Evolutionary conservation across 495 filamentous ascomycete genomes (phyloP).

Genomic region (Amorphotheca resinae): DNA sequence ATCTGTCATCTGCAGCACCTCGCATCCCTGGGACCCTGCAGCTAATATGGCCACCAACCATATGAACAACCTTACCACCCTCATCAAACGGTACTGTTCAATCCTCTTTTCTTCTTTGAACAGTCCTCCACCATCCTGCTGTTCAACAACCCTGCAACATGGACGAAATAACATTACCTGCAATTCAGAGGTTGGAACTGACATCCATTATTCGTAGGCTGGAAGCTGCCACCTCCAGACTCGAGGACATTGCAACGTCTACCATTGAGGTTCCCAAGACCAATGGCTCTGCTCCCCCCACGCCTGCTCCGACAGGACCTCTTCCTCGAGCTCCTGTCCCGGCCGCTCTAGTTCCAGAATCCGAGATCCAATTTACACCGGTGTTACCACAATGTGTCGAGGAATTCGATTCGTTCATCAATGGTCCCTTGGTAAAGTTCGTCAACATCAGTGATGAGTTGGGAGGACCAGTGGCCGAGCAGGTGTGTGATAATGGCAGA

Average conservation of each 20-base stretch:
- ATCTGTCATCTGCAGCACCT: not conserved
- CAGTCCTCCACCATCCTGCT: slow-evolving; percentile 1
- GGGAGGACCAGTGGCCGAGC: slow-evolving; percentile 66
- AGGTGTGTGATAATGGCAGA: slow-evolving; percentile 26
- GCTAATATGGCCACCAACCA: slow-evolving; percentile 43
- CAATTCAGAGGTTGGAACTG: slow-evolving; percentile 24
- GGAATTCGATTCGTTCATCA: slow-evolving; percentile 75
- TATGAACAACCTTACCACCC: slow-evolving; percentile 92
- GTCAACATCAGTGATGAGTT: slow-evolving; percentile 65
- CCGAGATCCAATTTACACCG: slow-evolving; percentile 37
- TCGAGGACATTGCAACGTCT: slow-evolving; percentile 87
- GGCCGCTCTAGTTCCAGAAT: slow-evolving; percentile 22
- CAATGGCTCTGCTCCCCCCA: slow-evolving; percentile 20
- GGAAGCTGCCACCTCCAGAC: slow-evolving; percentile 88
- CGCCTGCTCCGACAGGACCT: slow-evolving; percentile 25
- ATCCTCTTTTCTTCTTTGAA: slow-evolving; percentile 5
- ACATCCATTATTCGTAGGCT: slow-evolving; percentile 52
- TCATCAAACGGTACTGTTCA: slow-evolving; percentile 82
- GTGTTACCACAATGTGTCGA: slow-evolving; percentile 64
- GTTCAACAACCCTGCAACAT: slow-evolving; percentile 11
- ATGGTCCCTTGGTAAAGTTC: slow-evolving; percentile 61
- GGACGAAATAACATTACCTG: slow-evolving; percentile 16
- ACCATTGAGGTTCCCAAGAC: slow-evolving; percentile 42
- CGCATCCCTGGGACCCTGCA: not conserved
- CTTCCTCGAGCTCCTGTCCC: slow-evolving; percentile 26